Base-by-base conservation (phyloP, 2,329 filamentous ascomycete genomes). In the Hypoxylon sp. region DNA sequence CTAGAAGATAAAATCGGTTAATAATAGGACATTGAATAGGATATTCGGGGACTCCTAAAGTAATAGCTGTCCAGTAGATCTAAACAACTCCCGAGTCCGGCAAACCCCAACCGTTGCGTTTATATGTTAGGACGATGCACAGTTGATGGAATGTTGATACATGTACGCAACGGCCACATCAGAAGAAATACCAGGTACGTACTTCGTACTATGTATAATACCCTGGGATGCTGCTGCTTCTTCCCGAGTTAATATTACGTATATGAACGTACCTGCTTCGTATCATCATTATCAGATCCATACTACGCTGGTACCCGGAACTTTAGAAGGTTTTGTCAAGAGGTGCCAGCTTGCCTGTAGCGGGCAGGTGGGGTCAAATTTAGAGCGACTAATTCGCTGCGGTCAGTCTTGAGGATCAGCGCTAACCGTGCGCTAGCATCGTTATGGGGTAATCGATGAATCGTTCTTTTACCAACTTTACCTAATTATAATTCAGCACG, bases 211-310 rank as follows among this genome's bases (percentile, higher is more conserved):
- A 44, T 44, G 39, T 26, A 52, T 13, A 31, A 48, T 33, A 60
- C 37, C 50, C 52, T 31, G 29, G 29, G 35, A 46, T 46, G n/a
- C 19, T 33, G 11, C 22, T 22, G 37, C 11, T 47, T 17, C 17
- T 35, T 14, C 9, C 24, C 17, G 31, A 26, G 19, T 42, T 33
- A 52, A 17, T 59, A 59, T 62, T 62, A 65, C 59, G 46, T 63
- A 53, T 29, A 42, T 13, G 19, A 22, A 59, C 22, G 50, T 69
- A 67, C 52, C 42, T 59, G 57, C 50, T 53, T 61, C 57, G 57
- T 68, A 53, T 64, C 31, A n/a, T 55, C 48, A 39, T 66, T 70
- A 70, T 67, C 63, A 70, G 67, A 67, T 70, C 63, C 67, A 51
- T 66, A 47, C 54, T 17, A 31, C 13, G 24, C 11, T 19, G 33